These are phyloP conservation scores for Lolium multiflorum DNA, from an alignment of 176 grass and related monocot genomes.

Conservation along the genomic window DNA sequence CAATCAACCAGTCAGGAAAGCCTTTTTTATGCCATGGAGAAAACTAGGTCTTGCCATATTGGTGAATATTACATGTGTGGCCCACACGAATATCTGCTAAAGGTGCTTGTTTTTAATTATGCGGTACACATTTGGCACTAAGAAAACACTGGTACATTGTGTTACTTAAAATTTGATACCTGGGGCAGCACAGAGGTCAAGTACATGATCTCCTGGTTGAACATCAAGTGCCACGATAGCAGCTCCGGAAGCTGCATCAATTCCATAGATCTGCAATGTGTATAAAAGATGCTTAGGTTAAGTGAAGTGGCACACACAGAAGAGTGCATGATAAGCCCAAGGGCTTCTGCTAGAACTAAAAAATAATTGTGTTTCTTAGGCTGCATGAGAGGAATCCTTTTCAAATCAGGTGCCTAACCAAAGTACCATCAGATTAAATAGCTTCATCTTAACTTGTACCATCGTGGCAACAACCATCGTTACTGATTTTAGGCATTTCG, in stretches of 20 bases:
- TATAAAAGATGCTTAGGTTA: conserved; percentile 35
- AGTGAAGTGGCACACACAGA: conserved; percentile 1
- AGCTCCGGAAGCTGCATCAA: conserved; percentile 95
- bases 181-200: conserved; percentile 95
- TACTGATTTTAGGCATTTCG: not conserved
- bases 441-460: not conserved
- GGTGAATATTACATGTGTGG: not conserved
- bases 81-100: not conserved
- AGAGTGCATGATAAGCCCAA: not conserved
- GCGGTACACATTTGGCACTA: not conserved
- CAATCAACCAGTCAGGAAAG: conserved; percentile 2
- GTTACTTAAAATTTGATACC: conserved; percentile 50
- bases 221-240: conserved; percentile 84
- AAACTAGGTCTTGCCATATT: not conserved
- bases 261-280: conserved; percentile 81
- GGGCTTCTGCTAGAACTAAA: not conserved
- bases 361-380: too few relatives aligned
- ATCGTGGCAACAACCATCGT: not conserved
- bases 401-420: not conserved
- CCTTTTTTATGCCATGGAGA: conserved; percentile 25
- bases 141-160: conserved; percentile 3
- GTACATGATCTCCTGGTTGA: conserved; percentile 80
- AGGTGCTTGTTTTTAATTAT: not conserved
- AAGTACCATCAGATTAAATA: not conserved
- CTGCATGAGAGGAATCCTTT: not conserved